Conservation (phyloP, 306 rosid genomes). For the Ochetophila trinervis region DNA sequence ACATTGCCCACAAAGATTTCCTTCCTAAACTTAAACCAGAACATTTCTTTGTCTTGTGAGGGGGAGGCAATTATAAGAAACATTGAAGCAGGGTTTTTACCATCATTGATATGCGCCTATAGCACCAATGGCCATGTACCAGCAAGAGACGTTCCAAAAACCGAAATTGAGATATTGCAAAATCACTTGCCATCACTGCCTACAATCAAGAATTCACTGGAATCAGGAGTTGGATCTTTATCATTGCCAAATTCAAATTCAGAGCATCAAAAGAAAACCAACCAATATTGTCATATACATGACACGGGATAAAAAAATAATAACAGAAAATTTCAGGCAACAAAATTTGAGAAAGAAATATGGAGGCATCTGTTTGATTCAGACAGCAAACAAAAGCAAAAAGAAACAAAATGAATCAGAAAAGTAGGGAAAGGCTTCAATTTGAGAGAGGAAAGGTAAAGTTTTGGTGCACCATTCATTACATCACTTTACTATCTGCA, state of each 20-base stretch:
- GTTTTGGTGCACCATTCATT: too few relatives aligned
- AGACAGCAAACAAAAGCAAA: too few relatives aligned
- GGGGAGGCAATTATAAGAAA: constrained; percentile 7
- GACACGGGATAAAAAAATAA: neutral
- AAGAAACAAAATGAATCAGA: too few relatives aligned
- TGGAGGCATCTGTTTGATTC: neutral
- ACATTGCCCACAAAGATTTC: neutral
- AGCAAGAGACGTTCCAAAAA: constrained; percentile 79
- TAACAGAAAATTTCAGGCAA: neutral
- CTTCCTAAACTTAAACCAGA: neutral
- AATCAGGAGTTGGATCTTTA: constrained; percentile 19
- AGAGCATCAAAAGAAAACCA: too few relatives aligned
- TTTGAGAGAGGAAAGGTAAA: too few relatives aligned
- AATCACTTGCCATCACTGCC: constrained; percentile 98
- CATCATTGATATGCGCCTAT: constrained; percentile 87
- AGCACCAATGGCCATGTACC: constrained; percentile 96
- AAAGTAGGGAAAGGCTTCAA: too few relatives aligned
- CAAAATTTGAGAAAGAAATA: neutral
- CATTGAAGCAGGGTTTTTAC: constrained; percentile 42
- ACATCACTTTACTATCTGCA: too few relatives aligned
- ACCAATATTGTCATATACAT: neutral
- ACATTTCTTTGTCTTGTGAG: neutral
- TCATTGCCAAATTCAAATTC: constrained; percentile 1
- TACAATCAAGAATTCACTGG: constrained; percentile 25
- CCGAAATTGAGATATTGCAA: constrained; percentile 69